Percentiles rank a stretch among this genome's conserved stretches.
These are phyloP conservation scores for Plantago elongata DNA, from an alignment of 257 asterid species.

Conservation along the genomic window DNA sequence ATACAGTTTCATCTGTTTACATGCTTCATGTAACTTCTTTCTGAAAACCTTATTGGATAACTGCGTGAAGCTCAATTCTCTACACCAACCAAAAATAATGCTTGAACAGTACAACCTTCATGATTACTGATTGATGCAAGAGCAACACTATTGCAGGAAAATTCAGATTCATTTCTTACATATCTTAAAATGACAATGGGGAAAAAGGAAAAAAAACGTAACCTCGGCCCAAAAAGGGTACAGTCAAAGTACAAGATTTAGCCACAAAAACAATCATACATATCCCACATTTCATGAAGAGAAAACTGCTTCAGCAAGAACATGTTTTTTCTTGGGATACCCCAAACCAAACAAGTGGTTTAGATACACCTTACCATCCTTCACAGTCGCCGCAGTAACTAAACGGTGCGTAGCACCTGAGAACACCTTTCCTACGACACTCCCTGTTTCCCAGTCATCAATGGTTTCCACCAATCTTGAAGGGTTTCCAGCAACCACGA, in stretches of 20 bases:
- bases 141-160: neutral
- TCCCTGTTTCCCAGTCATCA: slow-evolving; percentile 71
- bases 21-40: no score
- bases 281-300: slow-evolving; percentile 14
- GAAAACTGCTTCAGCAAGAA: slow-evolving; percentile 72
- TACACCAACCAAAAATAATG: no score
- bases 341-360: slow-evolving; percentile 86
- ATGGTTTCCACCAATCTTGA: slow-evolving; percentile 58
- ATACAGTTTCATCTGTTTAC: no score
- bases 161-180: neutral
- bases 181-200: neutral
- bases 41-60: no score
- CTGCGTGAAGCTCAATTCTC: no score
- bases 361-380: slow-evolving; percentile 74
- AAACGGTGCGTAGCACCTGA: slow-evolving; percentile 57
- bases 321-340: slow-evolving; percentile 74
- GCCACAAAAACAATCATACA: slow-evolving; percentile 11
- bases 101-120: neutral
- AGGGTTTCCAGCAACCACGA: slow-evolving; percentile 74
- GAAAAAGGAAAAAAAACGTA: neutral
- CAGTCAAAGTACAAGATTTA: neutral
- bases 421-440: slow-evolving; percentile 43
- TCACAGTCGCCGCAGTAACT: slow-evolving; percentile 64
- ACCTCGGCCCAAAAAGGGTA: neutral
- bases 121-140: no score